Conservation (phyloP, 306 rosid species). For the Ormosia semicastrata region DNA sequence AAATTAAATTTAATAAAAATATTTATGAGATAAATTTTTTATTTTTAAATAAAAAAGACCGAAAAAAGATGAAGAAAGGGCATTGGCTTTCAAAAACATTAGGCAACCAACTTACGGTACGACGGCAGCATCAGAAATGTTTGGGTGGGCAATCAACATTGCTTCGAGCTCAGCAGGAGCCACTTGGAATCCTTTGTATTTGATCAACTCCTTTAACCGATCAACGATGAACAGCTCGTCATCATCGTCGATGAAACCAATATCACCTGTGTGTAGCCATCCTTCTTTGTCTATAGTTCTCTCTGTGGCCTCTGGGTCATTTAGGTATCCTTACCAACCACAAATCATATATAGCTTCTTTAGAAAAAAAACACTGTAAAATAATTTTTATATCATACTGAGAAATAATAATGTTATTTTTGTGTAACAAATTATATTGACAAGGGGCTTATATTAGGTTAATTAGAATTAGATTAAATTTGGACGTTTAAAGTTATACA, state of each 20-base stretch:
- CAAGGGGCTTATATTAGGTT: background rate
- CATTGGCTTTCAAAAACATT: background rate
- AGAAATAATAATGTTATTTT: background rate
- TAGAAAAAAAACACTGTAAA: too few species aligned
- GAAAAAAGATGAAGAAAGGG: background rate
- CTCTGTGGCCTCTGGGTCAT: conserved; percentile 72
- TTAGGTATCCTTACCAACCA: conserved; percentile 56
- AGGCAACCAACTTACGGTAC: conserved; percentile 52
- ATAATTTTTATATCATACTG: background rate
- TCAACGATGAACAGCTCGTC: conserved; percentile 77
- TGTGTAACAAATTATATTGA: background rate
- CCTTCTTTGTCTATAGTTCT: conserved; percentile 64
- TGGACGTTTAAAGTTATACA: background rate
- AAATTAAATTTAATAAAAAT: too few species aligned
- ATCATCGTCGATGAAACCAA: conserved; percentile 66
- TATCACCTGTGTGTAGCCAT: conserved; percentile 87
- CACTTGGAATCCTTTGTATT: conserved; percentile 86
- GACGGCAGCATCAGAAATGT: conserved; percentile 75
- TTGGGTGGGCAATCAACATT: conserved; percentile 57
- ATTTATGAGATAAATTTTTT: too few species aligned
- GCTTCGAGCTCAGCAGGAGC: conserved; percentile 96
- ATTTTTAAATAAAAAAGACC: too few species aligned
- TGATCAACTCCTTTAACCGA: conserved; percentile 76
- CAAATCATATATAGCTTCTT: background rate
- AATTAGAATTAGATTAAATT: background rate